Percentiles rank a stretch among this genome's conserved stretches.
Evolutionary conservation across 2,329 filamentous ascomycete genomes (phyloP).

Genomic region (Emydomyces testavorans): DNA sequence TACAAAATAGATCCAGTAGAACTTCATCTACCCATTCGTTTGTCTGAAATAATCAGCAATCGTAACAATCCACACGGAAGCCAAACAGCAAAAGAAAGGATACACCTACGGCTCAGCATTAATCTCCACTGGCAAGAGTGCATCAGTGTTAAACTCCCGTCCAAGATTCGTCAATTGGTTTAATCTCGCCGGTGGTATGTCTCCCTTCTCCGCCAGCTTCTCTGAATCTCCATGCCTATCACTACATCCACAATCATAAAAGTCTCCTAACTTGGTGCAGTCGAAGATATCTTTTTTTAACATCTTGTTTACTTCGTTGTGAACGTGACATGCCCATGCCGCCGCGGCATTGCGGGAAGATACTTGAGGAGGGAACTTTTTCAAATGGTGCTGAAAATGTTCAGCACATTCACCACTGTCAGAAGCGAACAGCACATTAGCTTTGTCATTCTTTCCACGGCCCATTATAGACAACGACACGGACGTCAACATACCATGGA

Average conservation of each 20-base stretch:
- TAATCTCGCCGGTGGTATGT: constrained; percentile 5
- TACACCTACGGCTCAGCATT: constrained; percentile 16
- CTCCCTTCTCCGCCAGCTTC: constrained; percentile 8
- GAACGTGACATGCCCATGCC: constrained; percentile 55
- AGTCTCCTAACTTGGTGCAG: constrained; percentile 53
- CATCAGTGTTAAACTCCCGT: constrained; percentile 2
- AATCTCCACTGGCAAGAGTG: constrained; percentile 15
- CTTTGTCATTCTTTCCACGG: neutral
- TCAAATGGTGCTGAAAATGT: constrained; percentile 51
- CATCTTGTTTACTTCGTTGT: constrained; percentile 55
- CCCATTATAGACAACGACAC: neutral
- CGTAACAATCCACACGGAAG: neutral
- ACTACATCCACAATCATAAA: constrained; percentile 55
- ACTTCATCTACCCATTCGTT: constrained; percentile 10
- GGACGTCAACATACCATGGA: constrained; percentile 41
- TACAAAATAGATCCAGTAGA: neutral
- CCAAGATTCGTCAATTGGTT: constrained; percentile 10
- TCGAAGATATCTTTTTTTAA: constrained; percentile 51
- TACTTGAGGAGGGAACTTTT: constrained; percentile 53
- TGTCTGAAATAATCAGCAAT: constrained; percentile 1
- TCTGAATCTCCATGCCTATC: constrained; percentile 40
- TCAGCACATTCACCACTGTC: constrained; percentile 52
- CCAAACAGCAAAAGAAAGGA: neutral
- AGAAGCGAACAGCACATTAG: neutral
- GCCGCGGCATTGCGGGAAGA: constrained; percentile 51